Evolutionary conservation across 2,329 filamentous ascomycete species (phyloP), one percentile per base, ranked within the genome.

Genomic region (Colletotrichum eremochloae): DNA sequence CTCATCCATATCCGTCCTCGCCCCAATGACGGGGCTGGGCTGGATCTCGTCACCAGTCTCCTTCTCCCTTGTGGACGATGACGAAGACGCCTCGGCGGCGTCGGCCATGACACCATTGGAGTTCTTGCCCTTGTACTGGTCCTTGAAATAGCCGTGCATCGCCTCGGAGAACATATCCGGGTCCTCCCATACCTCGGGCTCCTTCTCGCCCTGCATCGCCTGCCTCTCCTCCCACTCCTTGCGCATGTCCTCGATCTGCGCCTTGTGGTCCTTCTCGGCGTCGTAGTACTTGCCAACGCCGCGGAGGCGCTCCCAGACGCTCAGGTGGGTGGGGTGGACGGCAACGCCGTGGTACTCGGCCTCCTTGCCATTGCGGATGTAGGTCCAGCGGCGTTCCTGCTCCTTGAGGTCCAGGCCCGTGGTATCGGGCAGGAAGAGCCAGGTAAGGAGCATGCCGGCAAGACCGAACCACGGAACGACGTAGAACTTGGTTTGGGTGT

Each of bases 401-500:
- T 98, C 96, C 87, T 97, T 97, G 74, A 98, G 91, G 80, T 98
- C 96, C 50, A 98, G 92, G 68, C 96, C 96, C 12, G 95, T 98
- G 77, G 96, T 98, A 81, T 98, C 96, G n/a, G 96, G 96, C 42
- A 98, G 91, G 88, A 94, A 98, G 77, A 97, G 76, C 76, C 85
- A 91, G 55, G 95, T 98, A 72, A 98, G 82, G 38, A 98, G 76
- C 85, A 96, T 94, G 76, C 96, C 96, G 20, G 87, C 91, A 20
- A 98, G 91, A 79, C 96, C 96, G 81, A 97, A 98, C 96, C 96
- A 98, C 29, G 96, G 95, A 1, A 98, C 94, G 55, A 98, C 91
- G 82, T 95, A 91, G 86, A 98, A 98, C 82, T 96, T 96, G 74
- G 88, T 92, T 81, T 92, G 90, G 1, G 90, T 92, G 81, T 90